A percentile compares a stretch with the other conserved stretches of the same genome.
These are phyloP conservation scores for Mycena haematopus DNA, from an alignment of 768 basidiomycete species.

Conservation along the genomic window DNA sequence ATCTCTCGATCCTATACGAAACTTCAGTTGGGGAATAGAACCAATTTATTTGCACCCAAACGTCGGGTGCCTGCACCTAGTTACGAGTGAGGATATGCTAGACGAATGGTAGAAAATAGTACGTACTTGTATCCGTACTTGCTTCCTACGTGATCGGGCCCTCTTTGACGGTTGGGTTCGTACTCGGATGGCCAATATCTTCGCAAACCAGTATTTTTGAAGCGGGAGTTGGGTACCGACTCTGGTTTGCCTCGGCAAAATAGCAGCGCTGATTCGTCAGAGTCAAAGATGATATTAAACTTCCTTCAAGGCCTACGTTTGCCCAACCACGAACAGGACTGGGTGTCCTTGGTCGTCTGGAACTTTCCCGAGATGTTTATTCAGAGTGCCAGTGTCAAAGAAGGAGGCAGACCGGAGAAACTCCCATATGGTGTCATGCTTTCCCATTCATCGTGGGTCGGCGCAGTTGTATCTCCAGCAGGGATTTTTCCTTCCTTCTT, in stretches of 20 bases:
- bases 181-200: conserved; percentile 15
- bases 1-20: not conserved
- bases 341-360: conserved; percentile 7
- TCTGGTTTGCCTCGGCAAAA: conserved; percentile 8
- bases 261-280: conserved; percentile 2
- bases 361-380: not conserved
- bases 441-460: conserved; percentile 12
- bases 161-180: not conserved
- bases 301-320: conserved; percentile 11
- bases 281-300: not conserved
- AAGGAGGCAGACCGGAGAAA: conserved; percentile 3
- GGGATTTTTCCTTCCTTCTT: not conserved
- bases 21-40: conserved; percentile 20
- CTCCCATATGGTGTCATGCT: conserved; percentile 6
- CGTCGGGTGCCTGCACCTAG: not conserved
- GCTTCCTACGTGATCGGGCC: not conserved
- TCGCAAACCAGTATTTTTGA: conserved; percentile 18
- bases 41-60: conserved; percentile 21
- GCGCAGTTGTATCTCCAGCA: conserved; percentile 3
- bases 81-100: not conserved
- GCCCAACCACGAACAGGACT: conserved; percentile 1
- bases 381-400: not conserved
- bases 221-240: not conserved
- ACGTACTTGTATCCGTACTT: not conserved
- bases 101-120: not conserved